Conservation (phyloP, 192 early-diverging fungal genomes). For the Coemansia sp. region DNA sequence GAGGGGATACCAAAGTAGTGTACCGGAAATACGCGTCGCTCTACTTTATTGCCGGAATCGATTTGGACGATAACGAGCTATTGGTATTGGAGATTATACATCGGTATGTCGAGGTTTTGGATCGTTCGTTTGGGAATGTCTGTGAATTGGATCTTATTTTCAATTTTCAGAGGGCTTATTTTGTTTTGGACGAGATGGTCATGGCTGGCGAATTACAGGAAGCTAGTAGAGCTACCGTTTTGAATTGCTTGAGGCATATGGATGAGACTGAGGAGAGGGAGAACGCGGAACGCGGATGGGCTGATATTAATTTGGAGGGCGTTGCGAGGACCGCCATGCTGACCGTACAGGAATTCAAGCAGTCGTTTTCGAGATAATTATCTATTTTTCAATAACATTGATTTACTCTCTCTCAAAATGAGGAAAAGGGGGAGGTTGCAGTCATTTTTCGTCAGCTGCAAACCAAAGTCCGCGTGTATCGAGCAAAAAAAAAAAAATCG, state of each 20-base stretch:
- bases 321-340: slow-evolving; percentile 53
- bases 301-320: slow-evolving; percentile 56
- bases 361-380: slow-evolving; percentile 40
- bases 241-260: slow-evolving; percentile 73
- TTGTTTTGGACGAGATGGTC: slow-evolving; percentile 85
- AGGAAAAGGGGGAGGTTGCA: no score
- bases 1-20: slow-evolving; percentile 83
- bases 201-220: slow-evolving; percentile 96
- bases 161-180: slow-evolving; percentile 94
- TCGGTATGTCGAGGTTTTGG: slow-evolving; percentile 96
- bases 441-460: no score
- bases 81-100: slow-evolving; percentile 95
- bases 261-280: slow-evolving; percentile 77
- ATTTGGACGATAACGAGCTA: slow-evolving; percentile 92
- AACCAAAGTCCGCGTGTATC: no score
- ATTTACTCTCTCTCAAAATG: no score
- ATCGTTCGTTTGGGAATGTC: slow-evolving; percentile 97
- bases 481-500: no score
- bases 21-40: slow-evolving; percentile 93
- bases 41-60: slow-evolving; percentile 97
- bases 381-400: no score
- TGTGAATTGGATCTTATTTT: slow-evolving; percentile 98
- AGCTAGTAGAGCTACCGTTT: slow-evolving; percentile 81
- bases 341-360: slow-evolving; percentile 48
- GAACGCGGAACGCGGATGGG: slow-evolving; percentile 67